Conservation (phyloP, 176 grass and related monocot species). For the Eragrostis nindensis region DNA sequence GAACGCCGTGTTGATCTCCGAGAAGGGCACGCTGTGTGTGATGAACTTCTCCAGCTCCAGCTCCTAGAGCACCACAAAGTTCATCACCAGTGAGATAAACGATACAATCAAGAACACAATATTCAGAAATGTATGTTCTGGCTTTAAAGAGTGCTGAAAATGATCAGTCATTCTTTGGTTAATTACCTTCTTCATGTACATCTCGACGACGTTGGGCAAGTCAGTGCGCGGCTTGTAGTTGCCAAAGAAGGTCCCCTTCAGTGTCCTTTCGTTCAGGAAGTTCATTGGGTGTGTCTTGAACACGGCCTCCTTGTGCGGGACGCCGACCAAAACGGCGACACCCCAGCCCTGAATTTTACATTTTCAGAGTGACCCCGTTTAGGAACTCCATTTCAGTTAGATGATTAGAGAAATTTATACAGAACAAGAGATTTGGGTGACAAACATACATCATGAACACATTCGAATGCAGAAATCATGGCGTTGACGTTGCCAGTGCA, state of each 20-base stretch:
- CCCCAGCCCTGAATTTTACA: conserved; percentile 71
- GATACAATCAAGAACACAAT: background rate
- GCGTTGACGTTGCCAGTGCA: conserved; percentile 79
- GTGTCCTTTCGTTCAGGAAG: conserved; percentile 77
- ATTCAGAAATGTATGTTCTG: background rate
- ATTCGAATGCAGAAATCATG: conserved; percentile 87
- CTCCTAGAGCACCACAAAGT: conserved; percentile 46
- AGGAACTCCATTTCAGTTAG: background rate
- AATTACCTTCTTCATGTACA: conserved; percentile 79
- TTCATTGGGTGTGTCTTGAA: conserved; percentile 85
- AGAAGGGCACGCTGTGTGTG: conserved; percentile 80
- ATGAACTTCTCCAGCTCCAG: conserved; percentile 97
- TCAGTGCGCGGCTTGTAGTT: conserved; percentile 82
- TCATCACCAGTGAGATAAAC: background rate
- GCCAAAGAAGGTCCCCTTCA: conserved; percentile 93
- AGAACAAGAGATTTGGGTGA: background rate
- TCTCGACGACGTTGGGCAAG: conserved; percentile 77
- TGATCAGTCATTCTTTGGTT: background rate
- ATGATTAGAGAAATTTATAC: background rate
- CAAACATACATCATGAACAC: conserved; percentile 73
- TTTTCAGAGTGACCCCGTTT: background rate
- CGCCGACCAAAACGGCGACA: conserved; percentile 78
- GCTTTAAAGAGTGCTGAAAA: too few relatives aligned
- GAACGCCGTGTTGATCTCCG: conserved; percentile 91
- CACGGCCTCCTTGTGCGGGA: conserved; percentile 69